Conservation (phyloP, 495 filamentous ascomycete genomes). For the Podospora appendiculata region DNA sequence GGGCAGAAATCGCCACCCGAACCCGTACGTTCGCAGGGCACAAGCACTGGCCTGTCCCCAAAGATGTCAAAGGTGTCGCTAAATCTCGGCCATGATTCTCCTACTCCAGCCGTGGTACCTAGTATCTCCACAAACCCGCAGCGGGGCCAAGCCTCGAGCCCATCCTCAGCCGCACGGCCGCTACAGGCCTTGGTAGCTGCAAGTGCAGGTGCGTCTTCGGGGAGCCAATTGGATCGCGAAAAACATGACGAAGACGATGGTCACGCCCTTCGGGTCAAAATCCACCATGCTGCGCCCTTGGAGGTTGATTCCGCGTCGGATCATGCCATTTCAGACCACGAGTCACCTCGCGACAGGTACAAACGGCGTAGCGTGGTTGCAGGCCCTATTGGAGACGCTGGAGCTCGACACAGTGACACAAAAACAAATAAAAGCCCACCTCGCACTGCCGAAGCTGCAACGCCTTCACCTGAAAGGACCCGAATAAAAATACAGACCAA, state of each 20-base stretch:
- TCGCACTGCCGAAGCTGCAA: too few species aligned
- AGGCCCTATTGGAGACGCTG: too few species aligned
- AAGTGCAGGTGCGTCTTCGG: too few species aligned
- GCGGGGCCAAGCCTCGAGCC: not conserved
- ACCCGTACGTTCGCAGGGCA: constrained; percentile 1
- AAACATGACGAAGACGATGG: not conserved
- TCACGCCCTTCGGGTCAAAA: not conserved
- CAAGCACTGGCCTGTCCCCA: constrained; percentile 21
- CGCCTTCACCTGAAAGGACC: too few species aligned
- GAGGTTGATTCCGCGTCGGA: constrained; percentile 7
- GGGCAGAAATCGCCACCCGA: not conserved
- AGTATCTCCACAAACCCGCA: not conserved
- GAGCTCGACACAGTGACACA: too few species aligned
- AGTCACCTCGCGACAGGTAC: not conserved
- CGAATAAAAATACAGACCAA: too few species aligned
- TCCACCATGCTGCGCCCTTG: constrained; percentile 2
- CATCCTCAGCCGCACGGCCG: not conserved
- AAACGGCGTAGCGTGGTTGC: too few species aligned
- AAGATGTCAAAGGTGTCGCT: constrained; percentile 18
- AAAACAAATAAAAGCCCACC: too few species aligned
- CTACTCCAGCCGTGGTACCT: not conserved
- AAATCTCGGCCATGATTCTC: not conserved
- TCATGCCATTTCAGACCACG: not conserved
- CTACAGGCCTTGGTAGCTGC: constrained; percentile 5
- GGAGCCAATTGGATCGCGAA: not conserved